Evolutionary conservation across 805 yeast genomes (phyloP), one percentile per base, ranked within the genome.

Genomic region (Metahyphopichia silvanorum): DNA sequence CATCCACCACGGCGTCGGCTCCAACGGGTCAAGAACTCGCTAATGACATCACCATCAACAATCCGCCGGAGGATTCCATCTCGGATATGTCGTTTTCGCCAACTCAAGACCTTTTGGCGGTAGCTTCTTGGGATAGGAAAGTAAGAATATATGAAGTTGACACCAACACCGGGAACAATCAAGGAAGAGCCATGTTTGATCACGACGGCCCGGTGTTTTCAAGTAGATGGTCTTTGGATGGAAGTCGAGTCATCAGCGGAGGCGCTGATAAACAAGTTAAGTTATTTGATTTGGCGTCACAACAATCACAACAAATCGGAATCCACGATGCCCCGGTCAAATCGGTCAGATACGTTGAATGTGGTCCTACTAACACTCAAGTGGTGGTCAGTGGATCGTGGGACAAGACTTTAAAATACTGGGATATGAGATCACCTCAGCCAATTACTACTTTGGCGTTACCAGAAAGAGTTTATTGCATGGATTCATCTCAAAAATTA

Each of bases 401-500:
- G 97, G 98, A 93, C 61, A 88, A 87, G 62, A 87, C 97, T 1
- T 63, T 93, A 42, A 80, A 77, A 55, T 93, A 93, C 60, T 91
- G 98, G 98, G 98, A 93, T 61, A 70, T 85, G 63, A 79, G 97
- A 52, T 79, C 80, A 44, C 84, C 82, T 27, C 81, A 76, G 47
- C 93, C 98, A 12, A 74, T 91, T 14, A 76, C 88, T 13, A 84
- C 95, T 3, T 64, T 93, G 25, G 75, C 76, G 49, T 66, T 93
- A 55, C 96, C 98, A 0, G 98, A 93, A 45, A 69, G 96, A 33
- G 96, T 86, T 0, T 91, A 88, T 62, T 67, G 88, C 9, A 83
- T 91, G 95, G 96, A 89, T 55, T 56, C 84, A 8, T 70, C 81
- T 31, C 86, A 83, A 48, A 83, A 85, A 53, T 66, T 93, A 40